These are phyloP conservation scores for Panus rudis DNA, from an alignment of 768 basidiomycete species.

Conservation along the genomic window DNA sequence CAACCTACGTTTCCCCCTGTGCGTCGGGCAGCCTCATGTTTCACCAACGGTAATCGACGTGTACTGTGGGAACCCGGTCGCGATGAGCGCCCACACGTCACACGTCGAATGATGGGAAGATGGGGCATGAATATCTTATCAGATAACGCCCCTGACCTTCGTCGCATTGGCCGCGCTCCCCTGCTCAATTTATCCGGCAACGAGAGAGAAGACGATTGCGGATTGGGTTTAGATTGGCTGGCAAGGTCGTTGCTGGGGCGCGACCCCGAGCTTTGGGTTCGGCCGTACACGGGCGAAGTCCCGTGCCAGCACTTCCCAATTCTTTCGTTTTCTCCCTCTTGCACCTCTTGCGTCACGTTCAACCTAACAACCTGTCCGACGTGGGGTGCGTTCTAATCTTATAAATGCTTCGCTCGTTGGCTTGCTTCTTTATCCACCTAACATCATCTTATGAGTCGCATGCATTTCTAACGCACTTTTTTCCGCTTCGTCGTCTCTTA, in stretches of 20 bases:
- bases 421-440: neutral
- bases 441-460: no score
- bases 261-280: no score
- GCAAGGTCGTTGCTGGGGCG: neutral
- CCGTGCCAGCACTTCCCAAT: neutral
- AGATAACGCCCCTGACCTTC: constrained; percentile 22
- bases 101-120: neutral
- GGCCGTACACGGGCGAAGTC: no score
- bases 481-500: constrained; percentile 23
- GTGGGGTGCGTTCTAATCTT: no score
- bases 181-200: no score
- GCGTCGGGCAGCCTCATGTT: constrained; percentile 4
- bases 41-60: constrained; percentile 9
- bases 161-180: constrained; percentile 7
- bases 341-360: no score
- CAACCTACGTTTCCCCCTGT: no score
- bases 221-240: neutral
- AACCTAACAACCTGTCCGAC: no score
- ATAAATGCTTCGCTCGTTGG: no score
- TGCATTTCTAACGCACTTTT: constrained; percentile 4
- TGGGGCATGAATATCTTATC: constrained; percentile 28
- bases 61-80: constrained; percentile 8
- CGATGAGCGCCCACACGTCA: constrained; percentile 9
- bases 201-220: neutral
- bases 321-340: neutral